Evolutionary conservation across 1,284 basidiomycete species (phyloP).

Genomic region (Nidula niveotomentosa): DNA sequence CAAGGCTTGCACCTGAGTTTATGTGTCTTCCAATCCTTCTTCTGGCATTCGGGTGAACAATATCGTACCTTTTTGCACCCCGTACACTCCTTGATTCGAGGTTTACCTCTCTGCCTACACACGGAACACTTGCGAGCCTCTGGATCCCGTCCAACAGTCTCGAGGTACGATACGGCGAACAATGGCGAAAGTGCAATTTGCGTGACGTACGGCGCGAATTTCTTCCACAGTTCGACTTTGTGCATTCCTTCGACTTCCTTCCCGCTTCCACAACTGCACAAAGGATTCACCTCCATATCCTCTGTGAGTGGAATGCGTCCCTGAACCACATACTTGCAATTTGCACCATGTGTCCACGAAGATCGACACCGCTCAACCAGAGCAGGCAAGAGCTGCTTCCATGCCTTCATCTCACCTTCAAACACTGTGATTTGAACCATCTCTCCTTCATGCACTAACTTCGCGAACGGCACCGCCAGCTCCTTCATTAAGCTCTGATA

Average conservation of each 20-base stretch:
- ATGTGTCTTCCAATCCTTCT: background rate
- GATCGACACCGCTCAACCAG: slow-evolving; percentile 29
- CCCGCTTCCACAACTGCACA: slow-evolving; percentile 32
- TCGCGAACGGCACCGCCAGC: background rate
- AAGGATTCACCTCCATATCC: slow-evolving; percentile 16
- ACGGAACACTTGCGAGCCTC: slow-evolving; percentile 19
- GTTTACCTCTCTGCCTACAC: slow-evolving; percentile 12
- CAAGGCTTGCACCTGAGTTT: background rate
- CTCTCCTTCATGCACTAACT: slow-evolving; percentile 2
- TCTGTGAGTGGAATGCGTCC: slow-evolving; percentile 19
- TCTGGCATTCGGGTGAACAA: background rate
- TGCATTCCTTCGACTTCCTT: slow-evolving; percentile 23
- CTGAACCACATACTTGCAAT: slow-evolving; percentile 21
- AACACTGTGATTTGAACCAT: slow-evolving; percentile 8
- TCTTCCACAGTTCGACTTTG: slow-evolving; percentile 20
- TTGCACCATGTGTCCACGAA: slow-evolving; percentile 23
- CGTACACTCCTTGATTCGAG: background rate
- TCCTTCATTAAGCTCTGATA: slow-evolving; percentile 9
- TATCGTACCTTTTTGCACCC: background rate
- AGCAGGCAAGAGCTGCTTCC: slow-evolving; percentile 28
- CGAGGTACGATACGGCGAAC: slow-evolving; percentile 31
- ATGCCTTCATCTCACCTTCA: slow-evolving; percentile 20
- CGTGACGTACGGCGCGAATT: slow-evolving; percentile 23
- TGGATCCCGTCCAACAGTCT: slow-evolving; percentile 19
- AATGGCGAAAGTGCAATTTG: slow-evolving; percentile 28